Conservation (phyloP, 257 asterid genomes). For the Lantana camara region DNA sequence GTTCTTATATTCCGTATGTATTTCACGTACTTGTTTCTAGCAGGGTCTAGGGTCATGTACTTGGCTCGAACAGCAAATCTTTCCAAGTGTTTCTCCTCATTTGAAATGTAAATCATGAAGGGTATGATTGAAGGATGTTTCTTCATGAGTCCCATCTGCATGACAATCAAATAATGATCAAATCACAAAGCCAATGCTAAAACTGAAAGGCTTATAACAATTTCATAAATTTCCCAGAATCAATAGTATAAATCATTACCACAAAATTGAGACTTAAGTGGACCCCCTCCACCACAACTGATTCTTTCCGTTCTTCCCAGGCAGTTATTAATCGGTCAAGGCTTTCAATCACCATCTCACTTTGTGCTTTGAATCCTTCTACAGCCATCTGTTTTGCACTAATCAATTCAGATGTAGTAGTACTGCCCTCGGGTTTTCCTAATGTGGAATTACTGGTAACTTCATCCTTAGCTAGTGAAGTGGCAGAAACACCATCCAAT, state of each 20-base stretch:
- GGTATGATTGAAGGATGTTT: conserved; percentile 98
- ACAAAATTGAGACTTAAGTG: conserved; percentile 98
- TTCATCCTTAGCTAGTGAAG: conserved; percentile 52
- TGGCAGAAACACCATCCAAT: conserved; percentile 52
- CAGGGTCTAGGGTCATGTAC: conserved; percentile 98
- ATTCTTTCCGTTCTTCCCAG: conserved; percentile 97
- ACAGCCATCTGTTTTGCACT: conserved; percentile 93
- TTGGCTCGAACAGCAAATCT: conserved; percentile 99
- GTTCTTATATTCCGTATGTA: conserved; percentile 89
- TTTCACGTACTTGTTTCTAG: conserved; percentile 92
- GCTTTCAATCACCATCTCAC: conserved; percentile 99
- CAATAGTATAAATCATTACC: conserved; percentile 48
- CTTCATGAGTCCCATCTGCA: conserved; percentile 99
- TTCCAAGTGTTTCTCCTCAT: conserved; percentile 94
- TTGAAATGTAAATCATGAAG: conserved; percentile 90
- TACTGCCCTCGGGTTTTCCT: conserved; percentile 51
- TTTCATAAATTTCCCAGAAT: conserved; percentile 1
- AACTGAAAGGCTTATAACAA: background rate
- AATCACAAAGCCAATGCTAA: conserved; percentile 1
- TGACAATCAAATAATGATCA: conserved; percentile 23
- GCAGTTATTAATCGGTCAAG: conserved; percentile 93
- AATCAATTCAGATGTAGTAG: conserved; percentile 54
- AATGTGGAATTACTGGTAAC: conserved; percentile 30
- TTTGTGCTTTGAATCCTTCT: conserved; percentile 98
- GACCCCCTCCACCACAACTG: conserved; percentile 98